Percentiles rank a stretch among this genome's conserved stretches.
phyloP scores from a whole-genome alignment of 768 basidiomycete species.

The Amyloporia xantha region DNA sequence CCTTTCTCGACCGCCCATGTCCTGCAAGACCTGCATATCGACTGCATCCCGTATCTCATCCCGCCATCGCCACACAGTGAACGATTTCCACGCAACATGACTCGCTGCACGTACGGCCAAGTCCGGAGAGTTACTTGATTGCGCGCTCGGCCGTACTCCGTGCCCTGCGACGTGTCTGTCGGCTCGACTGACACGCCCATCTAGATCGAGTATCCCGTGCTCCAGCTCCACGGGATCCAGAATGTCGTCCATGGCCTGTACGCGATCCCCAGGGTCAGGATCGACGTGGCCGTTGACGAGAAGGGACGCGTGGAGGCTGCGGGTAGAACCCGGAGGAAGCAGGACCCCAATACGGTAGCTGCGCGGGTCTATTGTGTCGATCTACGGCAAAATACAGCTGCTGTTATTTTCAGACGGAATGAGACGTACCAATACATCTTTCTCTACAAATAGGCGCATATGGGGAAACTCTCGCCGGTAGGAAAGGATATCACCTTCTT shows the following conservation, averaged over 20 bases:
- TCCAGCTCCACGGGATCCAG: slow-evolving; percentile 41
- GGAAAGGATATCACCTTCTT: slow-evolving; percentile 48
- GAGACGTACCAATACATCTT: slow-evolving; percentile 43
- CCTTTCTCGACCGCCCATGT: slow-evolving; percentile 36
- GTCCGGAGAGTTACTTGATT: neutral
- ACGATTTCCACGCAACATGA: slow-evolving; percentile 47
- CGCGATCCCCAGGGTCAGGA: slow-evolving; percentile 19
- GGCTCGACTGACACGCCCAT: slow-evolving; percentile 39
- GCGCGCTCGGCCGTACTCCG: neutral
- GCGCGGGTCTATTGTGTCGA: slow-evolving; percentile 38
- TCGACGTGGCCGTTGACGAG: slow-evolving; percentile 25
- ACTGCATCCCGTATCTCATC: slow-evolving; percentile 22
- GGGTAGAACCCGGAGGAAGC: slow-evolving; percentile 30
- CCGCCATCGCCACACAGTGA: slow-evolving; percentile 50
- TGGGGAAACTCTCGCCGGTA: slow-evolving; percentile 43
- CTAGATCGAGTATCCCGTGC: slow-evolving; percentile 42
- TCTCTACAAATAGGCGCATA: slow-evolving; percentile 38
- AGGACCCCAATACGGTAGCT: slow-evolving; percentile 38
- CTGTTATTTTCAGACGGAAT: slow-evolving; percentile 1
- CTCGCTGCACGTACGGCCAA: neutral
- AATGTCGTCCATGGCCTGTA: slow-evolving; percentile 16
- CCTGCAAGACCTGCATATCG: slow-evolving; percentile 15
- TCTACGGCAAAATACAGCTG: slow-evolving; percentile 26
- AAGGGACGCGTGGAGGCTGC: slow-evolving; percentile 30
- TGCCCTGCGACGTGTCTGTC: slow-evolving; percentile 30